These are phyloP conservation scores for Bryoglossum gracile DNA, from an alignment of 495 filamentous ascomycete genomes.

Conservation along the genomic window DNA sequence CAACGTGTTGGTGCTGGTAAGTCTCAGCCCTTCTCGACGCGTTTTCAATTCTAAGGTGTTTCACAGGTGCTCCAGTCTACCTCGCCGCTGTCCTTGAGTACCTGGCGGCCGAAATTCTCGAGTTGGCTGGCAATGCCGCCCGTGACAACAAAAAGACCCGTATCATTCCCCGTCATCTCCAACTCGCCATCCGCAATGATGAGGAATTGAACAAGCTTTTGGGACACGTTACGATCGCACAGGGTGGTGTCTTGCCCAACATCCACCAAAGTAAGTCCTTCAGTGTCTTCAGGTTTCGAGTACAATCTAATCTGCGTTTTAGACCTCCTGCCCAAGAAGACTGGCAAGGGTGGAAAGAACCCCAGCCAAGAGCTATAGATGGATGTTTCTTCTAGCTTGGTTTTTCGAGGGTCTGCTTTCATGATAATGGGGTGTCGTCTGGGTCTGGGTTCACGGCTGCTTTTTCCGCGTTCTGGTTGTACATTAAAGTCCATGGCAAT, in stretches of 20 bases:
- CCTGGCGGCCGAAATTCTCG: slow-evolving; percentile 96
- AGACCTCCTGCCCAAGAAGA: slow-evolving; percentile 99
- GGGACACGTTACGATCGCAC: slow-evolving; percentile 97
- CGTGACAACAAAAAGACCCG: slow-evolving; percentile 99
- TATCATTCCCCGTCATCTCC: slow-evolving; percentile 98
- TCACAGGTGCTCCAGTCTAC: slow-evolving; percentile 84
- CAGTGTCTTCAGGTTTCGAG: slow-evolving; percentile 4
- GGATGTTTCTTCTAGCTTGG: slow-evolving; percentile 33
- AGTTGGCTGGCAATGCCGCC: slow-evolving; percentile 96
- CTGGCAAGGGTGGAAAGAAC: slow-evolving; percentile 83
- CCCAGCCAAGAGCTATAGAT: slow-evolving; percentile 84
- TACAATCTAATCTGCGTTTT: slow-evolving; percentile 12
- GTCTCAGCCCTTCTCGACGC: slow-evolving; percentile 23
- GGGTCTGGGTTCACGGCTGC: slow-evolving; percentile 81
- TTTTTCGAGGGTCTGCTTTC: slow-evolving; percentile 55
- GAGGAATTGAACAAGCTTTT: slow-evolving; percentile 99
- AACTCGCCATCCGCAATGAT: slow-evolving; percentile 99
- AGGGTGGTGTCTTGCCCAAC: slow-evolving; percentile 98
- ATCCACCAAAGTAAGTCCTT: slow-evolving; percentile 86
- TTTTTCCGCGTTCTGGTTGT: slow-evolving; percentile 78
- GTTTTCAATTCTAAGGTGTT: slow-evolving; percentile 27
- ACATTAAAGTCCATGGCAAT: slow-evolving; percentile 83
- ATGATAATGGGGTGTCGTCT: slow-evolving; percentile 69
- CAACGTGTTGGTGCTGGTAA: slow-evolving; percentile 96
- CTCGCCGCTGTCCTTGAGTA: slow-evolving; percentile 98